Evolutionary conservation across 2,329 filamentous ascomycete species (phyloP).

Genomic region (Monosporascus ibericus): DNA sequence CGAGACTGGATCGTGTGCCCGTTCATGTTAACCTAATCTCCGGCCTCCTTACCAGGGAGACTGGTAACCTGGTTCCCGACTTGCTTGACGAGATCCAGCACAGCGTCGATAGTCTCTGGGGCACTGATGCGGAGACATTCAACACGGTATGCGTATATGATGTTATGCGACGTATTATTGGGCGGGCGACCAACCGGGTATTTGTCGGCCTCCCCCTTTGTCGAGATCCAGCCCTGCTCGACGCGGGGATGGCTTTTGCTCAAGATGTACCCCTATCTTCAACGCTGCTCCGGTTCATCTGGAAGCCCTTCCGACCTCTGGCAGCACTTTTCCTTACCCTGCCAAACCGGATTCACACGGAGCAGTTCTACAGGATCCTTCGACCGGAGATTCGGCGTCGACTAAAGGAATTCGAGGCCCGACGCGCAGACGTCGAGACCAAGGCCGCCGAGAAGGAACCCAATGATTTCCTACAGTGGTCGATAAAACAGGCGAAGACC

Average conservation of each 20-base stretch:
- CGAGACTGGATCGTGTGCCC: constrained; percentile 14
- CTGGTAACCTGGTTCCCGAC: constrained; percentile 24
- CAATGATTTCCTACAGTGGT: constrained; percentile 18
- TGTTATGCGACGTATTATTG: constrained; percentile 19
- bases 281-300: constrained; percentile 13
- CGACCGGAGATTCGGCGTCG: constrained; percentile 20
- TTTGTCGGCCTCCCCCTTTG: constrained; percentile 25
- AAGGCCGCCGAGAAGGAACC: constrained; percentile 10
- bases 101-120: constrained; percentile 20
- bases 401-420: constrained; percentile 16
- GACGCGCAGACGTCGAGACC: constrained; percentile 13
- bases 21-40: constrained; percentile 22
- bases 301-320: constrained; percentile 16
- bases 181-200: constrained; percentile 23
- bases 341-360: constrained; percentile 18
- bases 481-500: constrained; percentile 5
- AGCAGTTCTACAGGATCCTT: constrained; percentile 16
- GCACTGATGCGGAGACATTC: constrained; percentile 10
- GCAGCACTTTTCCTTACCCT: constrained; percentile 18
- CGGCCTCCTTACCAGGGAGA: constrained; percentile 22
- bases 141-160: constrained; percentile 16
- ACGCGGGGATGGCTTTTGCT: constrained; percentile 18
- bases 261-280: constrained; percentile 16
- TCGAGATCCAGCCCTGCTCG: constrained; percentile 19
- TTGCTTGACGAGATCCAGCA: constrained; percentile 22